Evolutionary conservation across 2,329 filamentous ascomycete species (phyloP), one percentile per base, ranked within the genome.

Genomic region (Venturiaceae sp.): DNA sequence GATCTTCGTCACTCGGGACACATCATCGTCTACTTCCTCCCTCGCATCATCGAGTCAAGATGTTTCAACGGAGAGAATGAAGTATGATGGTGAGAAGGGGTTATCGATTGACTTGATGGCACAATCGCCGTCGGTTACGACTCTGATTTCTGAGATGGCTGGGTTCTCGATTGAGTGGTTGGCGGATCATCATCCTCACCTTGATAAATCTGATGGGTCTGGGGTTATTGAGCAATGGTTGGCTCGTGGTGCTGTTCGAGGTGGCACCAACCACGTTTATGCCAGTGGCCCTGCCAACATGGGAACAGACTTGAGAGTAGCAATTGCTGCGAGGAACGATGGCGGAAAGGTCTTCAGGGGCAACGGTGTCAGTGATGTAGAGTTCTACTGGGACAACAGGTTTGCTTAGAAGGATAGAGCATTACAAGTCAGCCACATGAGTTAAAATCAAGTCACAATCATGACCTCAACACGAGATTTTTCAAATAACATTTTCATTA

Each of bases 341-440:
- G 68, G 67, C n/a, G 62, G 59, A 1, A 62, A 65, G n/a, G 68
- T 71, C 5, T 69, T 66, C 68, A 69, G 60, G 54, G 69, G 68
- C 13, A 64, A 69, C 3, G 65, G 67, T 30, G 66, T 66, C 33
- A 63, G 62, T 50, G 66, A 71, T 62, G 67, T 71, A 0, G 61
- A 64, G 36, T 62, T 71, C 44, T 66, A 63, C 30, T 71, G 69
- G 50, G 69, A 71, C 61, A 66, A 68, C 58, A 61, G 66, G 53
- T 52, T 58, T 21, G 19, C 44, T 7, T 55, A 32, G 32, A 9
- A 50, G 32, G 23, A 11, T 21, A 26, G 13, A 16, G 33, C 11
- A 53, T 58, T 8, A 13, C 28, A 23, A n/a, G n/a, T n/a, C n/a
- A 11, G n/a, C 7, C 8, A 1, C 4, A 44, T 23, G 7, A 44